A percentile compares a stretch with the other conserved stretches of the same genome.
Conservation (phyloP, 2,329 filamentous ascomycete species). For the Pestalotiopsis sp. region DNA sequence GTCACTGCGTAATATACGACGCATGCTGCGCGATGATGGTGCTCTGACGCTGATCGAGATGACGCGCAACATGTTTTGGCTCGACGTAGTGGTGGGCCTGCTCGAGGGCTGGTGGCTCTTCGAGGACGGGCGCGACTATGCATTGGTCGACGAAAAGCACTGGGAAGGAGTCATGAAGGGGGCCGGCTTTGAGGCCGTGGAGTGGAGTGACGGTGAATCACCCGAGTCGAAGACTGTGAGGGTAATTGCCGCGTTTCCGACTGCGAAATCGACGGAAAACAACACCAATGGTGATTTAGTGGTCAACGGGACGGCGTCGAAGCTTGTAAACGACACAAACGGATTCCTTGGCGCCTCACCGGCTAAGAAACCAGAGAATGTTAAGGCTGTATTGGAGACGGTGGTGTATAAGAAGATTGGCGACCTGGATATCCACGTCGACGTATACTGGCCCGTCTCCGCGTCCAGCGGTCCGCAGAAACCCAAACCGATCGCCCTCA, state of each 20-base stretch:
- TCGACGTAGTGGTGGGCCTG: slow-evolving; percentile 35
- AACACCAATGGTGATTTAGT: too few species aligned
- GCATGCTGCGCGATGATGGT: slow-evolving; percentile 31
- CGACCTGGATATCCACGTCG: slow-evolving; percentile 26
- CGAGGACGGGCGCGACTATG: slow-evolving; percentile 29
- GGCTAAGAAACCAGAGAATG: not conserved
- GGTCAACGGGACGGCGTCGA: too few species aligned
- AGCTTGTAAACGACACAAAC: too few species aligned
- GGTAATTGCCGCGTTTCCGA: slow-evolving; percentile 26
- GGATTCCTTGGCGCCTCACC: too few species aligned
- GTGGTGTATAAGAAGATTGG: slow-evolving; percentile 24
- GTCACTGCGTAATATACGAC: slow-evolving; percentile 28
- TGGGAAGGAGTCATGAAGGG: slow-evolving; percentile 24
- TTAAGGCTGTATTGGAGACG: slow-evolving; percentile 14
- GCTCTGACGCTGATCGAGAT: slow-evolving; percentile 33
- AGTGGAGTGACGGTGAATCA: slow-evolving; percentile 27
- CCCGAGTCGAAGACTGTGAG: slow-evolving; percentile 26
- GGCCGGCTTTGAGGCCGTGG: slow-evolving; percentile 26
- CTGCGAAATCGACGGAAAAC: too few species aligned
- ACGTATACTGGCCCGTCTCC: slow-evolving; percentile 34
- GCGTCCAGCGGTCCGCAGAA: not conserved
- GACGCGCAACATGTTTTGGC: slow-evolving; percentile 29
- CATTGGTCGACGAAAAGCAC: slow-evolving; percentile 22
- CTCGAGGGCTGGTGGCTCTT: slow-evolving; percentile 39
- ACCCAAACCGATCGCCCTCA: slow-evolving; percentile 28